These are phyloP conservation scores for Aspergillus nidulans DNA, from an alignment of 495 filamentous ascomycete genomes.

Conservation along the genomic window DNA sequence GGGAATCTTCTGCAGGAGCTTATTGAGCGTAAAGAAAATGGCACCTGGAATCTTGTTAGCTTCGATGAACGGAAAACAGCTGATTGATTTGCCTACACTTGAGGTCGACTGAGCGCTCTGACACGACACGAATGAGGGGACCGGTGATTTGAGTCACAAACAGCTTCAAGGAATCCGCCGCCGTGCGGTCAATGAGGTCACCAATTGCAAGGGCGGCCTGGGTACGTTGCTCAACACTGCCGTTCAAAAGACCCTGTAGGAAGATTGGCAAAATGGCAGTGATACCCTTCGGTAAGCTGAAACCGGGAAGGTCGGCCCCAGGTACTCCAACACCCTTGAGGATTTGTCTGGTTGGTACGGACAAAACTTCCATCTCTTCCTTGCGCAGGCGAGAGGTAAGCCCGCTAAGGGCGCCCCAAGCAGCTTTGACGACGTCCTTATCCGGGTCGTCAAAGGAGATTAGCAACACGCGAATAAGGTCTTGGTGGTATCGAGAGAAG, in stretches of 20 bases:
- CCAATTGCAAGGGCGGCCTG: conserved; percentile 90
- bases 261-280: conserved; percentile 96
- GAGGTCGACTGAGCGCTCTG: conserved; percentile 90
- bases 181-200: conserved; percentile 89
- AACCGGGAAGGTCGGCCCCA: conserved; percentile 80
- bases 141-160: conserved; percentile 98
- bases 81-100: conserved; percentile 49
- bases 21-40: conserved; percentile 90
- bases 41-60: conserved; percentile 51
- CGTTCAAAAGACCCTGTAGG: conserved; percentile 95
- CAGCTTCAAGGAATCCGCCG: conserved; percentile 74
- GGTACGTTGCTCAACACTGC: conserved; percentile 83
- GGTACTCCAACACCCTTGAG: conserved; percentile 83
- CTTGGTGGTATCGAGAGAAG: conserved; percentile 89
- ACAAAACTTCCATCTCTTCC: conserved; percentile 97
- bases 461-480: conserved; percentile 82
- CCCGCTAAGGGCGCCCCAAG: conserved; percentile 84
- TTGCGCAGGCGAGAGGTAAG: conserved; percentile 87
- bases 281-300: conserved; percentile 94
- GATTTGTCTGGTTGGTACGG: conserved; percentile 76
- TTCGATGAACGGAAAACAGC: neutral
- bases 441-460: conserved; percentile 90
- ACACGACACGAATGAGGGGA: conserved; percentile 93
- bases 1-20: conserved; percentile 94
- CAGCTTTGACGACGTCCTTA: conserved; percentile 78